These are phyloP conservation scores for Salix exigua DNA, from an alignment of 345 rosid genomes.

Conservation along the genomic window DNA sequence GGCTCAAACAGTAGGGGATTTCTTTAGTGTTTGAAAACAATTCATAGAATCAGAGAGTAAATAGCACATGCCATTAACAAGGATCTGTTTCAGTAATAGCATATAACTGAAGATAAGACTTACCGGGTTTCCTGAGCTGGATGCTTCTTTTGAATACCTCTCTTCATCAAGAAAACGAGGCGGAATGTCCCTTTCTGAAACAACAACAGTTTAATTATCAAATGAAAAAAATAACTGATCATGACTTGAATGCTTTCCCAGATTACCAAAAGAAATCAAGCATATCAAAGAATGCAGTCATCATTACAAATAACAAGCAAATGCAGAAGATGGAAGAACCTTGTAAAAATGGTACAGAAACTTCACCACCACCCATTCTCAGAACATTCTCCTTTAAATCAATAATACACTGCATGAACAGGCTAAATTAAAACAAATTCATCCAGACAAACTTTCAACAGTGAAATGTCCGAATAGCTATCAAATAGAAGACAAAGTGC, in stretches of 20 bases:
- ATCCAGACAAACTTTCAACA: conserved; percentile 5
- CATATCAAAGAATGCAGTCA: not conserved
- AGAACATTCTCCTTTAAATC: conserved; percentile 86
- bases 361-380: conserved; percentile 96
- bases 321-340: conserved; percentile 38
- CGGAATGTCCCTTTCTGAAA: conserved; percentile 88
- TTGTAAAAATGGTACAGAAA: conserved; percentile 92
- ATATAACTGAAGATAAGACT: conserved; percentile 14
- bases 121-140: conserved; percentile 79
- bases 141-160: conserved; percentile 59
- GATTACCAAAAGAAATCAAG: not conserved
- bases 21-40: not conserved
- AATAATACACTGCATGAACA: conserved; percentile 66
- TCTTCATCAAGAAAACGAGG: conserved; percentile 80
- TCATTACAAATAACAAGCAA: not conserved
- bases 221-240: not conserved
- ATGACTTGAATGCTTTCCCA: not conserved
- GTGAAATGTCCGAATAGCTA: not conserved
- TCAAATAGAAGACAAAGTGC: conserved; percentile 4
- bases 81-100: not conserved
- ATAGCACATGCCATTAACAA: not conserved
- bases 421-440: conserved; percentile 12
- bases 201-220: conserved; percentile 11
- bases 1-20: not conserved
- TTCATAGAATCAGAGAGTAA: not conserved